Evolutionary conservation across 2,329 filamentous ascomycete species (phyloP), one percentile per base, ranked within the genome.

Genomic region (Alternaria arborescens): DNA sequence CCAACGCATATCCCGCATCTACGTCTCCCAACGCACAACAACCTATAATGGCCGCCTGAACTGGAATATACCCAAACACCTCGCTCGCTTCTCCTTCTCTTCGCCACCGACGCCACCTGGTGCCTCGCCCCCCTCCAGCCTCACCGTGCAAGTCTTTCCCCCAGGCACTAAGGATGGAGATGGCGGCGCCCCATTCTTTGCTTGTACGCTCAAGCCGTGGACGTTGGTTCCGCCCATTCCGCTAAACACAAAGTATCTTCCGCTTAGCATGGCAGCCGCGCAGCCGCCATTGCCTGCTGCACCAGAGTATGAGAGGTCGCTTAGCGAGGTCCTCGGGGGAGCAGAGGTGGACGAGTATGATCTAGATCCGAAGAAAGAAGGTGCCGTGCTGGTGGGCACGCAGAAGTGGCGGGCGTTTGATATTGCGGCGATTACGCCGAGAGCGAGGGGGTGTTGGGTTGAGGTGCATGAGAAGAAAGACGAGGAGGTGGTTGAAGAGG

Each of bases 1-100:
- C 5, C 68, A 75, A 26, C 64, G 74, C 18, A 72, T 77, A 26
- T 58, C 65, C 24, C 70, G 73, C 32, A 77, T 77, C 43, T 77
- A 77, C 57, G 73, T 77, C 46, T 75, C 72, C 28, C 73, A 77
- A 41, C 68, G 70, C 55, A 73, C 69, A 10, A 77, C 74, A 11
- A 58, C 60, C 14, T 76, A 77, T 63, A 77, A 77, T 52, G 73
- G 74, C 36, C 72, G 74, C 34, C 43, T 72, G 4, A 76, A 77
- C 51, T 77, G 74, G 72, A 75, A 77, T 61, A 77, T 78, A 26
- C 71, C 75, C 11, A 77, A 78, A 55, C 72, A 76, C 59, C 70
- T 77, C 18, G 73, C 74, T 0, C 73, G 75, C 24, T 77, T 77
- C 61, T 55, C 62, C 14, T 78, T 76, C 62, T 75, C 72, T 14